These are phyloP conservation scores for Penicillium sp. DNA, from an alignment of 2,329 filamentous ascomycete genomes.

Conservation along the genomic window DNA sequence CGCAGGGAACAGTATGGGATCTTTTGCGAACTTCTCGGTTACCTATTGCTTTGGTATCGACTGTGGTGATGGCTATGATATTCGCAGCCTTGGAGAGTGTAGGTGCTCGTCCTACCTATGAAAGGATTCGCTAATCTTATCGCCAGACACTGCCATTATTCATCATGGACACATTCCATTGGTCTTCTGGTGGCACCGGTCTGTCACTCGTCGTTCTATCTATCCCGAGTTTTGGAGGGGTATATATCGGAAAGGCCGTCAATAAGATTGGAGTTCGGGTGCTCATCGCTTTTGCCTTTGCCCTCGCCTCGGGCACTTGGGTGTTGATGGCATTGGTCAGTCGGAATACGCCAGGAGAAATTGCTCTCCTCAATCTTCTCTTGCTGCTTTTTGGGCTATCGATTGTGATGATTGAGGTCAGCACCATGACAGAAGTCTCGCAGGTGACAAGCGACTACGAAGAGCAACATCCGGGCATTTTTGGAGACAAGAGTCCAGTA, in stretches of 20 bases:
- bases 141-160: constrained; percentile 50
- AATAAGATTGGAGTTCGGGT: constrained; percentile 57
- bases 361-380: constrained; percentile 58
- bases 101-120: no score
- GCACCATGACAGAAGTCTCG: constrained; percentile 65
- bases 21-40: constrained; percentile 37
- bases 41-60: constrained; percentile 41
- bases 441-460: constrained; percentile 49
- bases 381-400: constrained; percentile 55
- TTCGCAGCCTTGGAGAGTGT: constrained; percentile 51
- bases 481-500: constrained; percentile 51
- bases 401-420: constrained; percentile 54
- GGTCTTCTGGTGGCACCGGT: constrained; percentile 53
- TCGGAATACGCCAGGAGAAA: constrained; percentile 52
- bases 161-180: constrained; percentile 50
- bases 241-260: constrained; percentile 10
- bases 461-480: constrained; percentile 61
- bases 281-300: constrained; percentile 51
- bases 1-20: constrained; percentile 6
- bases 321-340: constrained; percentile 58
- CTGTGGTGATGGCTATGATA: constrained; percentile 46
- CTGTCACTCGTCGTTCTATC: constrained; percentile 49
- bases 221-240: constrained; percentile 11
- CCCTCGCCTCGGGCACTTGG: constrained; percentile 52
- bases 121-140: neutral